Evolutionary conservation across 2,329 filamentous ascomycete genomes (phyloP).

Genomic region (Rhinocladiella similis): DNA sequence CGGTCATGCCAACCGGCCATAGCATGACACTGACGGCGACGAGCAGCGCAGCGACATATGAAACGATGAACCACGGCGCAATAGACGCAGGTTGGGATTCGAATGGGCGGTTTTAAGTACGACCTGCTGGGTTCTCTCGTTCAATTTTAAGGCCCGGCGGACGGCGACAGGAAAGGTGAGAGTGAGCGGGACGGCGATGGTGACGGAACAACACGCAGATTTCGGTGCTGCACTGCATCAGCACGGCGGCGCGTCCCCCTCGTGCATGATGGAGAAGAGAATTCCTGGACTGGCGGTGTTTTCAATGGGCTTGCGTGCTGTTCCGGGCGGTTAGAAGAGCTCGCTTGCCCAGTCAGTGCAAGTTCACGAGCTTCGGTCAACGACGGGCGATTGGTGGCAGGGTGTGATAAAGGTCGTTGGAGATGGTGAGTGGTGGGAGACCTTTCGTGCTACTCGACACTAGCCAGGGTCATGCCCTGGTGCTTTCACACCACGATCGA

Average conservation of each 20-base stretch:
- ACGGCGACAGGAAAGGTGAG: neutral
- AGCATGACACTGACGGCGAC: conserved; percentile 24
- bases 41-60: conserved; percentile 23
- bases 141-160: conserved; percentile 14
- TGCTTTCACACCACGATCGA: conserved; percentile 2
- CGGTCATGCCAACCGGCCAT: conserved; percentile 27
- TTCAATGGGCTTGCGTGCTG: conserved; percentile 15
- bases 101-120: neutral
- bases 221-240: neutral
- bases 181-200: neutral
- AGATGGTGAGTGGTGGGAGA: conserved; percentile 15
- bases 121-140: conserved; percentile 2
- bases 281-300: neutral
- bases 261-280: neutral
- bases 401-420: conserved; percentile 18
- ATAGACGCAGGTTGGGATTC: conserved; percentile 6
- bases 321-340: conserved; percentile 22
- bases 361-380: conserved; percentile 8
- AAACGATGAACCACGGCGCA: conserved; percentile 15
- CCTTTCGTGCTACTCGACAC: conserved; percentile 2
- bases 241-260: neutral
- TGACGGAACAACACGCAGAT: neutral
- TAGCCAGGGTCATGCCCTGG: neutral
- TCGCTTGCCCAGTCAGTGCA: conserved; percentile 21
- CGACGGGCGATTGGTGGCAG: conserved; percentile 15